Evolutionary conservation across 176 grass and related monocot species (phyloP).

Genomic region (Pontederia paniculata): DNA sequence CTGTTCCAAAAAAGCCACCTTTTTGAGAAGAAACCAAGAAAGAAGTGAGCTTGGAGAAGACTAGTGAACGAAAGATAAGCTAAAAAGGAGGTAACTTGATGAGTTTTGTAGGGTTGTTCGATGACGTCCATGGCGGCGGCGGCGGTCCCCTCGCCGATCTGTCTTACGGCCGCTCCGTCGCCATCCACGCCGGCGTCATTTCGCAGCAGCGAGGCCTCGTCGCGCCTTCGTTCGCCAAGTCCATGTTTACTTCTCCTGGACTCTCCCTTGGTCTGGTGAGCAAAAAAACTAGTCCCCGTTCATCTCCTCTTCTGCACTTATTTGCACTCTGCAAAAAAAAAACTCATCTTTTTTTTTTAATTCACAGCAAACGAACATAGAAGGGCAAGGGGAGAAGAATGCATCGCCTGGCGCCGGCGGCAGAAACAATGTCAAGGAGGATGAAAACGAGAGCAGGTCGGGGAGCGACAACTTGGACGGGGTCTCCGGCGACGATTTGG

Average conservation of each 20-base stretch:
- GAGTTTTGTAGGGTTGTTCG: conserved; percentile 39
- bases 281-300: background rate
- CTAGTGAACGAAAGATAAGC: no score
- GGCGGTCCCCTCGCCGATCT: conserved; percentile 4
- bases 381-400: conserved; percentile 15
- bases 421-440: conserved; percentile 23
- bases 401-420: background rate
- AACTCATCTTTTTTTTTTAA: background rate
- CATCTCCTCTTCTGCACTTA: background rate
- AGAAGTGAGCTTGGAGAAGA: conserved; percentile 1
- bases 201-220: background rate
- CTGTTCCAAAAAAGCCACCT: background rate
- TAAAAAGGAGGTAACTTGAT: conserved; percentile 12
- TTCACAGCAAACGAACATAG: conserved; percentile 25
- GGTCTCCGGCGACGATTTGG: conserved; percentile 31
- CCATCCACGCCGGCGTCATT: background rate
- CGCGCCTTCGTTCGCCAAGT: background rate
- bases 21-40: background rate
- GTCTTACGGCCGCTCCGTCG: background rate
- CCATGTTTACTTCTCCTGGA: conserved; percentile 38
- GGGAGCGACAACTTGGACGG: conserved; percentile 33
- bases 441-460: conserved; percentile 48
- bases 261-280: conserved; percentile 53
- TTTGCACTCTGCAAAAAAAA: background rate
- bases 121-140: conserved; percentile 15